These are phyloP conservation scores for Beauveria medogensis DNA, from an alignment of 2,329 filamentous ascomycete species.

Conservation along the genomic window DNA sequence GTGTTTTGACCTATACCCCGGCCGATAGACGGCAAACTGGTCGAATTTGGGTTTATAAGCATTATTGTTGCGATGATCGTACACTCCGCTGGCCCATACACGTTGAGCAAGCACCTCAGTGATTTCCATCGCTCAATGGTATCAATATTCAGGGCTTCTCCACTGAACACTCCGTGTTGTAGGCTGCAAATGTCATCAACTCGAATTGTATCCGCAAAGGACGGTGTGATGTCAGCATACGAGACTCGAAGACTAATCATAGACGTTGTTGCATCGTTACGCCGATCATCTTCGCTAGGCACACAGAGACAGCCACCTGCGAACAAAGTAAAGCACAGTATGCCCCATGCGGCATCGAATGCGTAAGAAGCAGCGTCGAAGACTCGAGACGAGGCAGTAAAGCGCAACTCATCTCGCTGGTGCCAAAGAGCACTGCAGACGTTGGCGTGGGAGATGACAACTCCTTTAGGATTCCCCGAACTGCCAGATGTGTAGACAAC, in stretches of 20 bases:
- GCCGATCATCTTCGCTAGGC: not conserved
- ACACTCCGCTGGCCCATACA: slow-evolving; percentile 3
- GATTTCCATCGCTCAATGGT: not conserved
- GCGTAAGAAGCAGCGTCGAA: slow-evolving; percentile 13
- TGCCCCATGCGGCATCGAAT: slow-evolving; percentile 10
- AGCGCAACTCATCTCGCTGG: slow-evolving; percentile 9
- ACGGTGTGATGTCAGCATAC: not conserved
- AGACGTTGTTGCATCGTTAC: not conserved
- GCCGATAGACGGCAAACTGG: slow-evolving; percentile 1
- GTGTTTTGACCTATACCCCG: not conserved
- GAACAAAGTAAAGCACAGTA: not conserved
- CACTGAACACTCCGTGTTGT: not conserved
- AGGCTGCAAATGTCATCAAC: too few relatives aligned
- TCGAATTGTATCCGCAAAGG: slow-evolving; percentile 8
- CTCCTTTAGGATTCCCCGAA: slow-evolving; percentile 17
- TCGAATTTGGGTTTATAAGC: not conserved
- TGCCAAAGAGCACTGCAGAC: slow-evolving; percentile 4
- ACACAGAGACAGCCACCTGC: not conserved
- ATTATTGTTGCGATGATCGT: not conserved
- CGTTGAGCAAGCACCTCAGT: not conserved
- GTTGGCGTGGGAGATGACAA: slow-evolving; percentile 15
- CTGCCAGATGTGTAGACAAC: slow-evolving; percentile 17
- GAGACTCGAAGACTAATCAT: slow-evolving; percentile 3
- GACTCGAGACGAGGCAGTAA: slow-evolving; percentile 5
- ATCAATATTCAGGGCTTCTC: not conserved